Percentiles rank a stretch among this genome's conserved stretches.
phyloP scores from a whole-genome alignment of 352 stramenopile species.

The Chrysophaeum taylorii region DNA sequence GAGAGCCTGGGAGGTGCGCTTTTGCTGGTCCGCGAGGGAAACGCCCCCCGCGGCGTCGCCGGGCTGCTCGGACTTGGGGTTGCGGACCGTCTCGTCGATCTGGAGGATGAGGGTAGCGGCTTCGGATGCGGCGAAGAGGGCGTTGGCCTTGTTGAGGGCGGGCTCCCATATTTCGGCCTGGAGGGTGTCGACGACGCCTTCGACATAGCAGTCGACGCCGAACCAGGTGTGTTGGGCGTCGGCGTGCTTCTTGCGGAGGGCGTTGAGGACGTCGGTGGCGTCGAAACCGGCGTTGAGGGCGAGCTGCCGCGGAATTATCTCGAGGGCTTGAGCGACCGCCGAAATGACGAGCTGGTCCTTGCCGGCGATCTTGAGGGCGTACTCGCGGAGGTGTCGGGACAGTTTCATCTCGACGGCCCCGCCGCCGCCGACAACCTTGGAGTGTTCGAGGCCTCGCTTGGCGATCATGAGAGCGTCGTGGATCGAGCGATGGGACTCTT shows the following conservation, averaged over 20 bases:
- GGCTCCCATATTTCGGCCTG: constrained; percentile 95
- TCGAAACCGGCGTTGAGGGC: constrained; percentile 97
- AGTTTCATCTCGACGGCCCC: constrained; percentile 46
- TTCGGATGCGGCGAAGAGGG: constrained; percentile 85
- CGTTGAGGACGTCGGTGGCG: constrained; percentile 92
- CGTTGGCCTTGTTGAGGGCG: constrained; percentile 96
- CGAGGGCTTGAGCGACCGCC: constrained; percentile 89
- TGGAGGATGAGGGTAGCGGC: constrained; percentile 94
- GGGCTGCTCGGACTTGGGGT: constrained; percentile 88
- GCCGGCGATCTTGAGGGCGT: constrained; percentile 86
- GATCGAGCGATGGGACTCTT: constrained; percentile 91
- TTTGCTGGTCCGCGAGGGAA: constrained; percentile 22
- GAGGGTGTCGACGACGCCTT: constrained; percentile 92
- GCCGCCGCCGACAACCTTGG: constrained; percentile 56
- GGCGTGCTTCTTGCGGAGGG: constrained; percentile 87
- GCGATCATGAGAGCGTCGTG: constrained; percentile 98
- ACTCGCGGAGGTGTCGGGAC: constrained; percentile 72
- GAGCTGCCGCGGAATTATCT: constrained; percentile 94
- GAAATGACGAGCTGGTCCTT: constrained; percentile 92
- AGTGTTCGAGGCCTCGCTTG: constrained; percentile 77
- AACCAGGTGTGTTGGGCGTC: constrained; percentile 89
- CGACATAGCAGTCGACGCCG: constrained; percentile 91
- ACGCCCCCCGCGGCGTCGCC: constrained; percentile 33
- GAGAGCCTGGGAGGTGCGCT: constrained; percentile 75
- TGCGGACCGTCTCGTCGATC: constrained; percentile 98